Evolutionary conservation across 176 grass and related monocot genomes (phyloP), one percentile per base, ranked within the genome.

Genomic region (Triticum timopheevii): DNA sequence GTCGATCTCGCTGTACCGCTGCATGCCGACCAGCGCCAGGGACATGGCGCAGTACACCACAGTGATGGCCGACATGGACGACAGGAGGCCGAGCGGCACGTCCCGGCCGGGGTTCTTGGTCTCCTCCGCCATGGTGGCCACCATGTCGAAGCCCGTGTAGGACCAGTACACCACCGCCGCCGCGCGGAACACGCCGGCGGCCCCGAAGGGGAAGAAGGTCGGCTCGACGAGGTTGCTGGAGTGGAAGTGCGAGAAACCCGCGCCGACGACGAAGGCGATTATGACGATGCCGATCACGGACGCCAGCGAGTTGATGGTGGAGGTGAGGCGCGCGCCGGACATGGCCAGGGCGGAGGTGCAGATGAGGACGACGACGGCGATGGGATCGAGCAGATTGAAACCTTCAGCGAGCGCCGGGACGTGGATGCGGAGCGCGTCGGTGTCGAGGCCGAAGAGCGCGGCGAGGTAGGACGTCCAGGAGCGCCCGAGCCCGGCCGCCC

Each of bases 1-100:
- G 73, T 76, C 73, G 73, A 76, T 76, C 44, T 76, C 73, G 44
- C 73, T 76, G 73, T 76, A 76, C 73, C 49, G 47, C 44, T 76
- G 73, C 73, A 76, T 76, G 44, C 44, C 73, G 3, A 76, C 73
- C 24, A 76, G 44, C 3, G 73, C 73, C 1, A 76, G 25, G 3
- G 73, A 76, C 73, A 76, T 76, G 44, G 45, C 44, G 73, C 73
- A 76, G 73, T 76, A 76, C 7, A 76, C 73, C 73, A 76, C 73
- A 24, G 73, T 76, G 73, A 76, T 76, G 24, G 73, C 73, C 44
- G 73, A 76, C 73, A 76, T 76, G 73, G 73, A 76, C 24, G 73
- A 76, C 25, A 76, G 44, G 15, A 76, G 73, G 44, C 73, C 73
- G 2, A 76, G 44, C 44, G 73, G 73, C 73, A 76, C 73, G 44